Percentiles rank a stretch among this genome's conserved stretches.
These are phyloP conservation scores for Mycosphaerella sp. DNA, from an alignment of 2,329 filamentous ascomycete species.

Conservation along the genomic window DNA sequence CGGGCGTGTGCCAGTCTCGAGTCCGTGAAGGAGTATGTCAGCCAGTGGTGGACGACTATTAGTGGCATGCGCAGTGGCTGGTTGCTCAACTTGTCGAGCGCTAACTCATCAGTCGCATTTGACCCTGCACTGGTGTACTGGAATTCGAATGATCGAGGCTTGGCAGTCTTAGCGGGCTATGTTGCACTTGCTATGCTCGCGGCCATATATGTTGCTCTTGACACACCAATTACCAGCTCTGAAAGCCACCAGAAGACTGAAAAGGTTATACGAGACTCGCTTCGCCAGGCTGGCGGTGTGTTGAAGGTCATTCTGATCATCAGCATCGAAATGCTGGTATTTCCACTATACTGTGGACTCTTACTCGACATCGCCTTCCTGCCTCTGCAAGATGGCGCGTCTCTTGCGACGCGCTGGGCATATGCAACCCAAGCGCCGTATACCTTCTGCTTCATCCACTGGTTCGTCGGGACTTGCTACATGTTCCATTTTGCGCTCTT, in stretches of 20 bases:
- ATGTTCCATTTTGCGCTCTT: constrained; percentile 99
- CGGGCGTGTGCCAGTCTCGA: constrained; percentile 12
- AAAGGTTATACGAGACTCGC: constrained; percentile 68
- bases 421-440: constrained; percentile 75
- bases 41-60: constrained; percentile 21
- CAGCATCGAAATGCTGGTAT: constrained; percentile 97
- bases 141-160: constrained; percentile 50
- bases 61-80: constrained; percentile 19
- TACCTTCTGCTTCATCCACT: constrained; percentile 93
- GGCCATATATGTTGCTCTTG: constrained; percentile 70
- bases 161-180: constrained; percentile 78
- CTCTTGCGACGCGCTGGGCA: constrained; percentile 65
- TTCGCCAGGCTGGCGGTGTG: constrained; percentile 91
- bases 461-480: constrained; percentile 97
- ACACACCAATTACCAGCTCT: constrained; percentile 63
- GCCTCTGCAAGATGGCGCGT: constrained; percentile 78
- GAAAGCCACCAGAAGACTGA: constrained; percentile 56
- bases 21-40: constrained; percentile 13
- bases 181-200: constrained; percentile 66
- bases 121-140: constrained; percentile 39
- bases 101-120: constrained; percentile 18
- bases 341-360: constrained; percentile 90
- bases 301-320: constrained; percentile 98
- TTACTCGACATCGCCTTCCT: constrained; percentile 83
- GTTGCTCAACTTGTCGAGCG: constrained; percentile 18